Base-by-base conservation (phyloP, 306 rosid genomes). In the Luffa acutangula region DNA sequence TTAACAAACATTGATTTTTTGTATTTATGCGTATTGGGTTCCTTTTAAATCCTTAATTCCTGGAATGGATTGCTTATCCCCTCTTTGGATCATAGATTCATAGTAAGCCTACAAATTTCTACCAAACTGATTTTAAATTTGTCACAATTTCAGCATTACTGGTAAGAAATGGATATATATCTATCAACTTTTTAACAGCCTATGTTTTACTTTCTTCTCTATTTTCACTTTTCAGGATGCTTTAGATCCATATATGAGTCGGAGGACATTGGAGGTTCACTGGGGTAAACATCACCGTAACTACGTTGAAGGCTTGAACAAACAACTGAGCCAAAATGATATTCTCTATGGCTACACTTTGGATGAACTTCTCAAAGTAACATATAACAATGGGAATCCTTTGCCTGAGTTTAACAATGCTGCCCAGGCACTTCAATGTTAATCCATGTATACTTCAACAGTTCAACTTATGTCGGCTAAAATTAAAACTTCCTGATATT, bases 381-480 rank as follows among this genome's bases (percentile, higher is more conserved):
- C 97, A 31, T 95, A 92, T 83, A 95, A 93, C 82, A 92, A 88
- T 70, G 98, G 98, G 69, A 95, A 93, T 76, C 98, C 98, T 66
- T 86, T 83, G 15, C 90, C 90, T 15, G 97, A 93, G 87, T 95
- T 91, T 88, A 90, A 95, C 89, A 95, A 95, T 76, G 96, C 97
- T 58, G 92, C 97, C 52, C 97, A 93, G 97, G 99, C 92, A 90
- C 80, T 64, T 33, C 87, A 77, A 77, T 66, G 80, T 79, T 82
- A 59, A 60, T 60, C 39, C 66, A 57, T 45, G 53, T n/a, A 10
- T 17, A 52, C 66, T 54, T 76, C 4, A 36, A 76, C 54, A 52
- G 52, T 54, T 76, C 4, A 36, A 76, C 54, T 20, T 37, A 52
- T 18, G 14, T 34, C 37, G 21, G 65, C 17, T 14, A 34, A 54